Evolutionary conservation across 73 alveolate genomes (phyloP), one percentile per base, ranked within the genome.

Genomic region (Loxodes magnus): DNA sequence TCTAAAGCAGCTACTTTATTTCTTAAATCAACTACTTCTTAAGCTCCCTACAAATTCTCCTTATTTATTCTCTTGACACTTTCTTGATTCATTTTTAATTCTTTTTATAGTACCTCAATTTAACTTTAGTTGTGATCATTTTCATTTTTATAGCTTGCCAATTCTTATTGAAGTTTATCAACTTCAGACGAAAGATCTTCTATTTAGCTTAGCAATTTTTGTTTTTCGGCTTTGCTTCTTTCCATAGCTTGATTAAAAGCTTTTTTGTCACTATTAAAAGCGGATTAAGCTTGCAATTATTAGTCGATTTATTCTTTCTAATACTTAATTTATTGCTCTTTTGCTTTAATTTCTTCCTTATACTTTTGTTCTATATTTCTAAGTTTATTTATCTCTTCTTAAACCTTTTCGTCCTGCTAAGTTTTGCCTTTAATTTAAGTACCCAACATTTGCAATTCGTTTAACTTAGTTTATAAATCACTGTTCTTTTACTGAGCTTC

Each of bases 251-350:
- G 79, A 10, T 31, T 23, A 49, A 19, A 62, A 6, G 79, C 78
- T 26, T 65, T 43, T 42, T 71, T 34, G 34, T 71, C 72, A 48
- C 72, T 28, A 42, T 4, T 12, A 19, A 28, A 41, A 12, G 84
- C 84, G 28, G 62, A 22, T 35, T 34, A 15, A 30, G 7, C 28
- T 5, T 34, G 15, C n/a, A 26, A 21, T 2, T 9, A 46, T 37
- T 53, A 54, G 35, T 48, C 58, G 0, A 9, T 5, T 24, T 64
- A 44, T 0, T n/a, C 48, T 30, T 49, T 63, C 5, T 55, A 56
- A 12, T 33, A 44, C 5, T 9, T 7, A 28, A 15, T 43, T 38
- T 71, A 78, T 10, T 10, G 4, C 52, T 20, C 29, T 2, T 51
- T 43, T 16, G 28, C 58, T 14, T 44, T 53, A 3, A 29, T 5